Evolutionary conservation across 1,284 basidiomycete species (phyloP).

Genomic region (Marasmius tenuissimus): DNA sequence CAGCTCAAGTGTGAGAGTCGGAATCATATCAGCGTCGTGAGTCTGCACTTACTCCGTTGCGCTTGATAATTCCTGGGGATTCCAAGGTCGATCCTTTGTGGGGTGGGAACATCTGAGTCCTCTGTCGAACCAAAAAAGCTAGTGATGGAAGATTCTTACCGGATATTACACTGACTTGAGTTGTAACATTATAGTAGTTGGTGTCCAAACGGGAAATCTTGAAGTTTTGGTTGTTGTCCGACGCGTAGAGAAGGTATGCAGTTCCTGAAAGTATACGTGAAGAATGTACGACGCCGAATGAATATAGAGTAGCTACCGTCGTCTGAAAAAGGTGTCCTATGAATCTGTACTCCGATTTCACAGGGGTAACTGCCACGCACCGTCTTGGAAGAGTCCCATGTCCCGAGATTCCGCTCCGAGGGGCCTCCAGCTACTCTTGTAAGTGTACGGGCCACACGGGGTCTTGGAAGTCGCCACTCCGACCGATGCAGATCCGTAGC

Average conservation of each 20-base stretch:
- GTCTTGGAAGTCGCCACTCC: slow-evolving; percentile 59
- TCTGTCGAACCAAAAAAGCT: neutral
- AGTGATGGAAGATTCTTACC: slow-evolving; percentile 30
- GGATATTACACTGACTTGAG: slow-evolving; percentile 45
- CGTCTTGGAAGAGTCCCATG: slow-evolving; percentile 58
- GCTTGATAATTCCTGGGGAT: slow-evolving; percentile 62
- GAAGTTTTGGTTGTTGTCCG: slow-evolving; percentile 70
- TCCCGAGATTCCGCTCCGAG: slow-evolving; percentile 62
- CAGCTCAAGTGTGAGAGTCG: neutral
- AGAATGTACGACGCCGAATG: neutral
- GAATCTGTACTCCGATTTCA: neutral
- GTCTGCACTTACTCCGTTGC: slow-evolving; percentile 41
- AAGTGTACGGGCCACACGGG: slow-evolving; percentile 62
- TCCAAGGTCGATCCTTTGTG: slow-evolving; percentile 63
- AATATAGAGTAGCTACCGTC: slow-evolving; percentile 30
- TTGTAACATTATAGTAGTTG: slow-evolving; percentile 58
- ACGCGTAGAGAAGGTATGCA: slow-evolving; percentile 62
- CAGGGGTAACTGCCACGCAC: slow-evolving; percentile 26
- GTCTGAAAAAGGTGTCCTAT: slow-evolving; percentile 27
- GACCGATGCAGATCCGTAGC: slow-evolving; percentile 63
- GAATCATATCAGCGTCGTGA: neutral
- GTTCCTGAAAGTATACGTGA: slow-evolving; percentile 21
- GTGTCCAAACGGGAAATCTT: slow-evolving; percentile 58
- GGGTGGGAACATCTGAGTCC: neutral
- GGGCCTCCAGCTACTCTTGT: slow-evolving; percentile 55